Evolutionary conservation across 2,329 filamentous ascomycete genomes (phyloP).

Genomic region (Botrytis porri): DNA sequence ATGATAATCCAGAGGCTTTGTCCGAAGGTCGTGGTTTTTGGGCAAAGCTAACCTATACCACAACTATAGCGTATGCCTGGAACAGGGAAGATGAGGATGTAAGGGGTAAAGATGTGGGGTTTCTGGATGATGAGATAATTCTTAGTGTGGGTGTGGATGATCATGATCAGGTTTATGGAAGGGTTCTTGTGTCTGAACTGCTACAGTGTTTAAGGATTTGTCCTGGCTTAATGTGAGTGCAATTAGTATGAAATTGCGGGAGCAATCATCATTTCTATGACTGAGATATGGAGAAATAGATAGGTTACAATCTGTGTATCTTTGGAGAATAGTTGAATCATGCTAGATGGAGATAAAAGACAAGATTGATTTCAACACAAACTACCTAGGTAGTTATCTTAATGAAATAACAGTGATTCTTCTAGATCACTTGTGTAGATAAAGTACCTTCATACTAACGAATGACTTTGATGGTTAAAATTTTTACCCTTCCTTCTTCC

Average conservation of each 20-base stretch:
- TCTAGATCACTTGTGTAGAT: neutral
- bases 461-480: neutral
- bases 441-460: rapidly evolving
- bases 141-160: conserved; percentile 42
- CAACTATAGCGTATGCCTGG: conserved; percentile 42
- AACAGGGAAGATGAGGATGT: conserved; percentile 36
- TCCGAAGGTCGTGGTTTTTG: conserved; percentile 27
- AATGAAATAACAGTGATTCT: neutral
- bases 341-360: neutral
- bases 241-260: neutral
- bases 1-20: conserved; percentile 30
- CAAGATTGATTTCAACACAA: neutral
- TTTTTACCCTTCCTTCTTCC: too few relatives aligned
- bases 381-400: neutral
- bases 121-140: conserved; percentile 42
- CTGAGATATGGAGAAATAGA: neutral
- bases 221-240: conserved; percentile 47
- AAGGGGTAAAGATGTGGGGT: conserved; percentile 39
- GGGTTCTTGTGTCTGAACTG: conserved; percentile 37
- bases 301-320: neutral
- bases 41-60: conserved; percentile 42
- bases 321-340: neutral
- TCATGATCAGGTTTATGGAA: conserved; percentile 38
- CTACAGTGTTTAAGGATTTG: conserved; percentile 41
- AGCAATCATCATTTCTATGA: neutral